Base-by-base conservation (phyloP, 768 basidiomycete species). In the Leccinellum albellum region DNA sequence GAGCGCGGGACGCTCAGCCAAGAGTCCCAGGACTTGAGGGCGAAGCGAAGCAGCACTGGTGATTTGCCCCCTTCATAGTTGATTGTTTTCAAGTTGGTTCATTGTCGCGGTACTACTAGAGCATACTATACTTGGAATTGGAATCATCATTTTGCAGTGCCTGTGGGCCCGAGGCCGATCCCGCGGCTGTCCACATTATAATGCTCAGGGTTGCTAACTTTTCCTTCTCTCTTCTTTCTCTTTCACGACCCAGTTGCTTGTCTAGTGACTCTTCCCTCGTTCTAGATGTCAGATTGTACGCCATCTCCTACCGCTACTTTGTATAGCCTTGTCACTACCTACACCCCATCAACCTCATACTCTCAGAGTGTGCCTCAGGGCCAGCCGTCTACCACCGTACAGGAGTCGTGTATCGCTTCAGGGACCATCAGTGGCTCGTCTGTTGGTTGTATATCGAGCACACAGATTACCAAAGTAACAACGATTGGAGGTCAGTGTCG, bases 61-160 rank as follows among this genome's bases (percentile, higher is more conserved):
- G 70, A 63, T 50, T 23, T 65, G 50, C 42, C 61, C 5, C 29
- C 90, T 90, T 89, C 91, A 86, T 90, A 89, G 50, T 52, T 21
- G 37, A 20, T 23, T 28, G n/a, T 49, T 49, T 5, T 21, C 5
- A 26, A 14, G 28, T 17, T 17, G 8, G 29, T 48, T 28, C 14
- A 15, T 46, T 46, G n/a, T 46, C 20, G 45, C n/a, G n/a, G n/a
- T n/a, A n/a, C n/a, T n/a, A n/a, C n/a, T n/a, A n/a, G n/a, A 47
- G 28, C 28, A 21, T 15, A 28, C 37, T 12, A 31, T 31, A 31
- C 10, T 12, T 12, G 31, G 31, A 31, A n/a, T n/a, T n/a, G n/a
- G n/a, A n/a, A n/a, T n/a, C n/a, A 7, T 7, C 8, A 7, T 7
- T 9, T 17, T 20, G 10, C n/a, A 40, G 37, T 40, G 35, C 17